Conservation (phyloP, 129 eudicot genomes). For the Rutidosis leptorrhynchoides region DNA sequence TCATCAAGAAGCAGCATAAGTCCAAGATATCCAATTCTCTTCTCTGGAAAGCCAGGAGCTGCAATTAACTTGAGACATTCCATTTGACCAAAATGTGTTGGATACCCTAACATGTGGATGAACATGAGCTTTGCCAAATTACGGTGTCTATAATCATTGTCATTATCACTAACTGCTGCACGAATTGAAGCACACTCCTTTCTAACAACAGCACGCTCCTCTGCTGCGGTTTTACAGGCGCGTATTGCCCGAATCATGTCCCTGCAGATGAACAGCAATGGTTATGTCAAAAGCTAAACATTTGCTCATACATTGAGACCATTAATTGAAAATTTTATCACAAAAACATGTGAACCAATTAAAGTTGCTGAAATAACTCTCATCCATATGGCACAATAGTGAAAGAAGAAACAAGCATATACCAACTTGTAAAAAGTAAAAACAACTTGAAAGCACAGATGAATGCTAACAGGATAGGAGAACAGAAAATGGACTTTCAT, state of each 20-base stretch:
- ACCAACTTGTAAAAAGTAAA: not conserved
- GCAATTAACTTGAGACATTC: slow-evolving; percentile 98
- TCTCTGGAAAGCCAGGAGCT: slow-evolving; percentile 98
- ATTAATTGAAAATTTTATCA: too few relatives aligned
- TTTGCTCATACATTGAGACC: not conserved
- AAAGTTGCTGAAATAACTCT: slow-evolving; percentile 6
- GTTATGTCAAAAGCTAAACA: not conserved
- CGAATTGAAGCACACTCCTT: slow-evolving; percentile 98
- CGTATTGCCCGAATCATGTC: slow-evolving; percentile 99
- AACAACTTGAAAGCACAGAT: slow-evolving; percentile 1
- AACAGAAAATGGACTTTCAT: slow-evolving; percentile 8
- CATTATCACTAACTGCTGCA: slow-evolving; percentile 92
- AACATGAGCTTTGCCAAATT: slow-evolving; percentile 99
- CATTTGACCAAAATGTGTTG: slow-evolving; percentile 99
- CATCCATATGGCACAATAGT: not conserved
- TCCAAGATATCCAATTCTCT: slow-evolving; percentile 98
- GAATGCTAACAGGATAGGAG: slow-evolving; percentile 4
- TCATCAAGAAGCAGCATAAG: slow-evolving; percentile 98
- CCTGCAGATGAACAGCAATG: slow-evolving; percentile 44
- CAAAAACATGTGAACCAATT: not conserved
- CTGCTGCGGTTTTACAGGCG: slow-evolving; percentile 99
- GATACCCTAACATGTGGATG: slow-evolving; percentile 99
- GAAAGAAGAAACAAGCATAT: slow-evolving; percentile 18
- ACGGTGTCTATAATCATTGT: slow-evolving; percentile 87
- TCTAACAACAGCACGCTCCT: slow-evolving; percentile 96